These are phyloP conservation scores for Stentor coeruleus DNA, from an alignment of 73 alveolate species.

Conservation along the genomic window DNA sequence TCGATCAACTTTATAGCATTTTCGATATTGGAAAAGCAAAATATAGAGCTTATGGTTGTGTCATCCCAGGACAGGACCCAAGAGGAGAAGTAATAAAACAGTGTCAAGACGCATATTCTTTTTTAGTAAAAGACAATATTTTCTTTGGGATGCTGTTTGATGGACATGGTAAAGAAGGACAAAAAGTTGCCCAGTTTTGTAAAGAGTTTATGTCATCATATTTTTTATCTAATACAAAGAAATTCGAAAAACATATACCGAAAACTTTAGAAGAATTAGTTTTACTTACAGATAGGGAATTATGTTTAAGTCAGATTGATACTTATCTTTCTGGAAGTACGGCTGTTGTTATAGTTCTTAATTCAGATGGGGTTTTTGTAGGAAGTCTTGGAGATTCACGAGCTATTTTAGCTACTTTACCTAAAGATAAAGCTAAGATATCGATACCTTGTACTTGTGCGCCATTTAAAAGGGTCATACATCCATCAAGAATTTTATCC, in stretches of 20 bases:
- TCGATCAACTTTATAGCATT: too few relatives aligned
- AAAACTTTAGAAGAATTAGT: too few relatives aligned
- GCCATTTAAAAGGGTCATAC: not conserved
- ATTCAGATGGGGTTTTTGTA: not conserved
- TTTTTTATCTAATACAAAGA: not conserved
- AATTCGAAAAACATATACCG: not conserved
- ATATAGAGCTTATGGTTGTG: too few relatives aligned
- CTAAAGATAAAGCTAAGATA: not conserved
- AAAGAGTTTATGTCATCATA: not conserved
- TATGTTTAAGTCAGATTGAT: too few relatives aligned
- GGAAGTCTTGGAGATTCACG: not conserved
- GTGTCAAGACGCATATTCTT: too few relatives aligned
- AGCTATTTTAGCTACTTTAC: not conserved
- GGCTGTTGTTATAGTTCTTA: not conserved
- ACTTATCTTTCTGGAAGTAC: not conserved
- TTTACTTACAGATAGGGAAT: too few relatives aligned
- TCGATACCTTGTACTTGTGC: not conserved
- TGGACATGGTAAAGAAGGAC: constrained; percentile 12
- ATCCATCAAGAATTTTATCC: not conserved
- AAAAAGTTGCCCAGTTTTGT: not conserved
- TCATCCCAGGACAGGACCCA: too few relatives aligned
- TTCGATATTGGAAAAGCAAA: too few relatives aligned
- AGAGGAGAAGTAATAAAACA: too few relatives aligned
- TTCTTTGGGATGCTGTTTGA: not conserved
- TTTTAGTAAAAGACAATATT: too few relatives aligned